Base-by-base conservation (phyloP, 2,329 filamentous ascomycete species). In the Colletotrichum chlorophyti region DNA sequence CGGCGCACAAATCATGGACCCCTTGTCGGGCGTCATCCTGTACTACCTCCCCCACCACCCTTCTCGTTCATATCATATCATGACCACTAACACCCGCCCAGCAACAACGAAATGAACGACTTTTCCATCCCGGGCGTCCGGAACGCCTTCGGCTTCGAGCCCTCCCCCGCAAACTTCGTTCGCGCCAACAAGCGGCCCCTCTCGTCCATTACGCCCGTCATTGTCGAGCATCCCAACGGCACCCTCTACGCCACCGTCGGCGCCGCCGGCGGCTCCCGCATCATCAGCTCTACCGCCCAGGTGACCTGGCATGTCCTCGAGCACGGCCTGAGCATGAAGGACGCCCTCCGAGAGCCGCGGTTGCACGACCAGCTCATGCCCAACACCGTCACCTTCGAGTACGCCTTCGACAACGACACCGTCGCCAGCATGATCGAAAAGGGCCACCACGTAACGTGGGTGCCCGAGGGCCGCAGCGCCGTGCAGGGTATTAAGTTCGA, bases 61-160 rank as follows among this genome's bases (percentile, higher is more conserved):
- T 34, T 6, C 8, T 12, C 17, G 5, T 14, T n/a, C 6, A 15
- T 35, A 17, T 31, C n/a, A 4, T 15, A 10, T 12, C 4, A 9
- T 29, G 3, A 3, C 35, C 46, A 65, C 40, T 68, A 12, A 65
- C 70, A 37, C 51, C 17, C 12, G 24, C 48, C 37, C 32, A 77
- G 74, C 23, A 89, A 87, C 72, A 80, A 87, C 71, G 82, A 89
- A 72, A 85, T 85, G 81, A 83, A 88, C 77, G 92, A 96, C 76
- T 97, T 97, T 77, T 91, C 88, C 45, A 93, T 96, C 66, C 93
- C 94, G 0, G 85, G 85, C 50, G 77, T 82, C 2, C 82, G 80
- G 57, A 97, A 97, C 70, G 86, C 88, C 23, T 98, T 97, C 70
- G 93, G 92, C 49, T 97, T 92, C 75, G 83, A 88, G 40, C 93